Base-by-base conservation (phyloP, 1,284 basidiomycete genomes). In the Neotropicomus parvogracilis region DNA sequence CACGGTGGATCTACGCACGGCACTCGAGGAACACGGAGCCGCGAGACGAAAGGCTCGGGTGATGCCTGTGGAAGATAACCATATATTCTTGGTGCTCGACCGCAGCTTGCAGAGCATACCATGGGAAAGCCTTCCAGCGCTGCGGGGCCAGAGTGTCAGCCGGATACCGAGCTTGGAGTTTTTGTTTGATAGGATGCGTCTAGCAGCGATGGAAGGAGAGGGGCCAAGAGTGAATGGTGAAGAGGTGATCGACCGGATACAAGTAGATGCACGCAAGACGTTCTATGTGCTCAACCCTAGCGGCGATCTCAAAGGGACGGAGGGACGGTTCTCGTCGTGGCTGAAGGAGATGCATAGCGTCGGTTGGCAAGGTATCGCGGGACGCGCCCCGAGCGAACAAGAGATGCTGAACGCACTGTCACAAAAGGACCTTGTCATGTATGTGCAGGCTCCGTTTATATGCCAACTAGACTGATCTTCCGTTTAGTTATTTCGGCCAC, bases 101-200 rank as follows among this genome's bases (percentile, higher is more conserved):
- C 92, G 92, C 71, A 86, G 91, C 53, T 74, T 95, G 12, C 90
- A 94, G 59, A 80, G 83, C 0, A 77, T 99, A 50, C 95, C 97
- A 1, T 99, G 95, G 97, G 97, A 99, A 70, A 95, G 89, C 24
- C 83, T 98, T 20, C 94, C 95, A 0, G 79, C 85, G 38, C 72
- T 99, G 9, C 78, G 91, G 42, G 88, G 88, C 7, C 78, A 84
- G 48, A 91, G 93, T 37, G 81, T 98, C 58, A 94, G 90, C 63
- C 86, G 97, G 8, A 84, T 98, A 52, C 95, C 97, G 1, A 91
- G 87, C 37, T 67, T 95, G 42, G 82, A 90, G 38, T 97, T 98
- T 74, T 70, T 99, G 16, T 69, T 88, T 31, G 95, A 98, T 62
- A 80, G 93, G 28, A 58, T 95, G 38, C 72, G 79, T 21, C 77